Evolutionary conservation across 1,139 yeast genomes (phyloP), one percentile per base, ranked within the genome.

Genomic region (Komagataea norvegica): DNA sequence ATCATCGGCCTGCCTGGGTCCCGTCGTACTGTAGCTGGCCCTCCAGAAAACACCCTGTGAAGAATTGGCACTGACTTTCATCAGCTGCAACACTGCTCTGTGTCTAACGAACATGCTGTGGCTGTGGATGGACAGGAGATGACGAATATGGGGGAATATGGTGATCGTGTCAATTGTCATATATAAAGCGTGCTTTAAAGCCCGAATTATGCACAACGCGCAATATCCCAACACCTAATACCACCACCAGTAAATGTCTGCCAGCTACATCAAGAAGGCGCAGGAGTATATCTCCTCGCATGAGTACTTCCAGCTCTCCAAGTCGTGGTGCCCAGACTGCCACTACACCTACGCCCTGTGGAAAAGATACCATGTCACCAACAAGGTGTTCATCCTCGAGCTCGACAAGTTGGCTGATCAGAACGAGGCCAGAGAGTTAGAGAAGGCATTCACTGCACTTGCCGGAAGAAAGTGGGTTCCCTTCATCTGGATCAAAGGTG

Each of bases 281-380:
- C 58, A 65, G 42, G 61, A 67, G 17, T 60, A 77, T 36, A 68
- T 81, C 36, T 40, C 57, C 6, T 50, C 61, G 6, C 63, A 79
- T 58, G 66, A 64, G 34, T 74, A 61, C 49, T 65, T 82, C 43
- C 73, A 79, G 70, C 57, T 81, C 13, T 74, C 84, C 29, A 82
- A 81, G 48, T 70, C 81, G 16, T 82, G 88, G 88, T 82, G 89
- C 57, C 84, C 86, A 2, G 89, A 82, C 51, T 82, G 89, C 51
- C 75, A 70, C 35, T 82, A 79, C 52, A 74, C 82, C 9, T 68
- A 74, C 43, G 60, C 61, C 18, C 60, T 79, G 16, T 79, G 77
- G 68, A 65, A 68, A 37, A 68, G 72, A 37, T 71, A 67, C 48
- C 65, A 68, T 15, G 77, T 79, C 8, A 48, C 51, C 8, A 62